phyloP scores from a whole-genome alignment of 2,329 filamentous ascomycete species.

The Botrytis aclada region DNA sequence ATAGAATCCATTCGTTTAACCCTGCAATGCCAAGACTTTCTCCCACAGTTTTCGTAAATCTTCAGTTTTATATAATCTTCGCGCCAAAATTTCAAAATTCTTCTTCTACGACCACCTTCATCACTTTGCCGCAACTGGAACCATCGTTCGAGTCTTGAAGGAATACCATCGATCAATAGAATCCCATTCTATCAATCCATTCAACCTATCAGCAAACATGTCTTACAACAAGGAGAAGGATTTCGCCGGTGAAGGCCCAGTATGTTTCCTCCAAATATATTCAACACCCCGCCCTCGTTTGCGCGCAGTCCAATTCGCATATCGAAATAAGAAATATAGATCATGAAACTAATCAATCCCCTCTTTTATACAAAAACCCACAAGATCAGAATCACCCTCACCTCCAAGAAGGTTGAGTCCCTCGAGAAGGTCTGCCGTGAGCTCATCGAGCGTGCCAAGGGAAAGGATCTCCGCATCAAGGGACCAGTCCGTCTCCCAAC shows the following conservation, averaged over 20 bases:
- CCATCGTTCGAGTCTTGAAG: constrained; percentile 78
- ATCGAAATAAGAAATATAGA: neutral
- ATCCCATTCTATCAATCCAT: constrained; percentile 12
- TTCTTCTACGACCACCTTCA: constrained; percentile 49
- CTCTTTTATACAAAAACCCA: constrained; percentile 76
- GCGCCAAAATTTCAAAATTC: neutral
- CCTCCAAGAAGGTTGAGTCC: constrained; percentile 87
- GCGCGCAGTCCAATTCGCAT: neutral
- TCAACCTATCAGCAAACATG: constrained; percentile 54
- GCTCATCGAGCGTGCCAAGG: constrained; percentile 97
- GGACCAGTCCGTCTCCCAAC: constrained; percentile 96
- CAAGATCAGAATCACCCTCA: constrained; percentile 98
- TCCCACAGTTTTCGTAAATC: constrained; percentile 23
- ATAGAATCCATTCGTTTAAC: constrained; percentile 22
- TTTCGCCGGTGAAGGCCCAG: constrained; percentile 79
- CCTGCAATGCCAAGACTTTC: constrained; percentile 24
- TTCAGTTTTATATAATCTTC: constrained; percentile 8
- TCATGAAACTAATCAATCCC: constrained; percentile 13
- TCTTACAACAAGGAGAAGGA: constrained; percentile 97
- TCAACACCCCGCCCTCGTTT: neutral
- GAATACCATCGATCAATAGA: constrained; percentile 41
- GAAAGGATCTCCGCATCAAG: constrained; percentile 98
- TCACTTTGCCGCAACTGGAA: constrained; percentile 73
- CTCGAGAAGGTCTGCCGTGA: constrained; percentile 98
- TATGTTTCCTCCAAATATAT: constrained; percentile 48